Conservation (phyloP, 768 basidiomycete genomes). For the Piloderma croceum region DNA sequence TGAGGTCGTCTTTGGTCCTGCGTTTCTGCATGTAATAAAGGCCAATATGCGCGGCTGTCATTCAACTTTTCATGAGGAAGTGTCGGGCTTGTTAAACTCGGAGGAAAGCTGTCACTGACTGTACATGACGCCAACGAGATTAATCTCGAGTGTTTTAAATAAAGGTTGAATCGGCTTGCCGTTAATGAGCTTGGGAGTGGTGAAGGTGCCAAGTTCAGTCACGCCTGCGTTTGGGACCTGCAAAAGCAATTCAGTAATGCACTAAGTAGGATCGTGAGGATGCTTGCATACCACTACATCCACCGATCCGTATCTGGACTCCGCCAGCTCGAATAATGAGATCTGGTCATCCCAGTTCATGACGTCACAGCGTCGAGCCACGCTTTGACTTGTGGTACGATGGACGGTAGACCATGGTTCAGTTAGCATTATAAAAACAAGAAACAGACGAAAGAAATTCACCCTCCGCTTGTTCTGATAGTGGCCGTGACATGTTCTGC, state of each 20-base stretch:
- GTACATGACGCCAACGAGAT: slow-evolving; percentile 26
- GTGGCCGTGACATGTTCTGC: slow-evolving; percentile 36
- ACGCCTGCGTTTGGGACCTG: slow-evolving; percentile 50
- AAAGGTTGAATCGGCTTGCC: slow-evolving; percentile 2
- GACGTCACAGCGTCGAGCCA: slow-evolving; percentile 43
- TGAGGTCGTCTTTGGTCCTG: too few species aligned
- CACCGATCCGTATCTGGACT: slow-evolving; percentile 41
- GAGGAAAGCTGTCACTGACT: slow-evolving; percentile 12
- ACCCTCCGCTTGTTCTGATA: slow-evolving; percentile 42
- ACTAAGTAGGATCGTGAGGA: not conserved
- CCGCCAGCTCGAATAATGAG: slow-evolving; percentile 44
- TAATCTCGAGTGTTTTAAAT: slow-evolving; percentile 23
- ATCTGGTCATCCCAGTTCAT: slow-evolving; percentile 49
- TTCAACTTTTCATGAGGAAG: too few species aligned
- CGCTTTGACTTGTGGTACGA: slow-evolving; percentile 32
- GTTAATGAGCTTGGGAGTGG: not conserved
- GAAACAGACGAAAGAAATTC: slow-evolving; percentile 11
- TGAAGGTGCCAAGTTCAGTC: slow-evolving; percentile 25
- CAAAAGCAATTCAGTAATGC: not conserved
- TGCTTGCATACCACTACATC: slow-evolving; percentile 45
- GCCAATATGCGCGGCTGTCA: too few species aligned
- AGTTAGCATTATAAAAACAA: slow-evolving; percentile 1
- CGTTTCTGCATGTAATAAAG: not conserved
- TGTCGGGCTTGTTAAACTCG: too few species aligned
- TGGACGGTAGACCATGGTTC: not conserved